A percentile compares a stretch with the other conserved stretches of the same genome.
Conservation (phyloP, 768 basidiomycete genomes). For the Exsudoporus frostii region DNA sequence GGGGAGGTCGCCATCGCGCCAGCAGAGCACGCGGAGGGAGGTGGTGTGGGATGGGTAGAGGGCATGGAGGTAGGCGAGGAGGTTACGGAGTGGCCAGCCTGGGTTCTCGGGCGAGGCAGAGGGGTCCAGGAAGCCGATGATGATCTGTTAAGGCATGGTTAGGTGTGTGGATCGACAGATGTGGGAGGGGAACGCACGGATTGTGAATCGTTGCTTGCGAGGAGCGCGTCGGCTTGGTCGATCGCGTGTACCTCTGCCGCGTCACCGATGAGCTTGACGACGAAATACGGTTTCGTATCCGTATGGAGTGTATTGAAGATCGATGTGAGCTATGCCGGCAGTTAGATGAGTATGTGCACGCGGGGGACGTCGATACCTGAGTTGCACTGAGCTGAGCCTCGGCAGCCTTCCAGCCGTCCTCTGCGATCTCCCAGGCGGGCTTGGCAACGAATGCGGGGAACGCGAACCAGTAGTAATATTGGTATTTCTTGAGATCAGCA, state of each 20-base stretch:
- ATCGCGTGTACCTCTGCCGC: constrained; percentile 47
- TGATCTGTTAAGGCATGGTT: constrained; percentile 33
- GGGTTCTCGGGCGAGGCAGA: constrained; percentile 72
- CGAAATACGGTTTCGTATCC: constrained; percentile 55
- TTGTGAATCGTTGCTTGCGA: constrained; percentile 40
- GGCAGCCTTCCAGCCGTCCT: constrained; percentile 55
- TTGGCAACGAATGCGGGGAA: constrained; percentile 91
- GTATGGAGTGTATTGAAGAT: constrained; percentile 50
- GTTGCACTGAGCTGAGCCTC: constrained; percentile 41
- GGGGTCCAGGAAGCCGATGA: constrained; percentile 78
- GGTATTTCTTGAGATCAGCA: constrained; percentile 97
- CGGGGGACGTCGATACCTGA: constrained; percentile 32
- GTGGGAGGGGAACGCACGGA: constrained; percentile 37
- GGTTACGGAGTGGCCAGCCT: constrained; percentile 93
- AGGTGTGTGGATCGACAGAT: constrained; percentile 5
- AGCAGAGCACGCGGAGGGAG: constrained; percentile 65
- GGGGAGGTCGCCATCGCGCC: constrained; percentile 64
- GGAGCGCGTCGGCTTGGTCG: constrained; percentile 58
- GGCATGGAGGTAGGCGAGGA: constrained; percentile 75
- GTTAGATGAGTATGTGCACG: background rate
- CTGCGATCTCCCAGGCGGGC: constrained; percentile 84
- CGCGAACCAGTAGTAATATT: constrained; percentile 97
- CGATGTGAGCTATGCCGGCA: constrained; percentile 41
- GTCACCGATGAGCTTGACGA: constrained; percentile 44
- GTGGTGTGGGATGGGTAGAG: constrained; percentile 49